phyloP scores from a whole-genome alignment of 1,284 basidiomycete species.

The Boletellus sp. region DNA sequence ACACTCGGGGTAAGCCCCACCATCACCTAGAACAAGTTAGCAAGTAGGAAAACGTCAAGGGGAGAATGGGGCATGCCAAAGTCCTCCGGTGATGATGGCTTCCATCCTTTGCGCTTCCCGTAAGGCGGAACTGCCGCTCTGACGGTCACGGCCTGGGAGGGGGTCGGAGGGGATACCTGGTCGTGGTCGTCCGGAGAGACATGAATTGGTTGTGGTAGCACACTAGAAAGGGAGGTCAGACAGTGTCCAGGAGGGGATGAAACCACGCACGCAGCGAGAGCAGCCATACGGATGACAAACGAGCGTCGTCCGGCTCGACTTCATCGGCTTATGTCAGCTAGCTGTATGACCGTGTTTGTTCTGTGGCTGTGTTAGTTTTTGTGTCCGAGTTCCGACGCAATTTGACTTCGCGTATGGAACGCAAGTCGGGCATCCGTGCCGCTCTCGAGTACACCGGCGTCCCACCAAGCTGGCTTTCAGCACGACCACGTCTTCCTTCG shows the following conservation, averaged over 20 bases:
- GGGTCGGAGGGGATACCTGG: conserved; percentile 35
- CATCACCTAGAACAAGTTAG: conserved; percentile 57
- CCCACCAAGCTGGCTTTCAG: conserved; percentile 68
- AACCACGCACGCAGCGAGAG: conserved; percentile 55
- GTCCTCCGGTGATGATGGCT: conserved; percentile 76
- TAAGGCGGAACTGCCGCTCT: conserved; percentile 71
- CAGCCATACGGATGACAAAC: conserved; percentile 44
- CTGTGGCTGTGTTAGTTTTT: conserved; percentile 23
- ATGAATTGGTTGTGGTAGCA: conserved; percentile 67
- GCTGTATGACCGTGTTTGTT: conserved; percentile 25
- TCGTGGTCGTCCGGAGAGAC: conserved; percentile 61
- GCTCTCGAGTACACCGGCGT: conserved; percentile 66
- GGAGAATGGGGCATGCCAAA: conserved; percentile 57
- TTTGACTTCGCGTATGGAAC: conserved; percentile 1
- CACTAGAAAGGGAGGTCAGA: conserved; percentile 33
- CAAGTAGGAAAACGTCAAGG: not conserved
- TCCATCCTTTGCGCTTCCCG: conserved; percentile 85
- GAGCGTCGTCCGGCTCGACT: conserved; percentile 5
- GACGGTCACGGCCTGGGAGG: conserved; percentile 48
- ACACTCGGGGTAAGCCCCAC: conserved; percentile 96
- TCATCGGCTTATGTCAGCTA: conserved; percentile 15
- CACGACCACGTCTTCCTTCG: conserved; percentile 78
- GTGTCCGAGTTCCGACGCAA: conserved; percentile 24
- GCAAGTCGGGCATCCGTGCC: conserved; percentile 45
- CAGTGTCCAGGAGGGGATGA: not conserved